phyloP scores from a whole-genome alignment of 768 basidiomycete genomes.

The Saitozyma sp. region DNA sequence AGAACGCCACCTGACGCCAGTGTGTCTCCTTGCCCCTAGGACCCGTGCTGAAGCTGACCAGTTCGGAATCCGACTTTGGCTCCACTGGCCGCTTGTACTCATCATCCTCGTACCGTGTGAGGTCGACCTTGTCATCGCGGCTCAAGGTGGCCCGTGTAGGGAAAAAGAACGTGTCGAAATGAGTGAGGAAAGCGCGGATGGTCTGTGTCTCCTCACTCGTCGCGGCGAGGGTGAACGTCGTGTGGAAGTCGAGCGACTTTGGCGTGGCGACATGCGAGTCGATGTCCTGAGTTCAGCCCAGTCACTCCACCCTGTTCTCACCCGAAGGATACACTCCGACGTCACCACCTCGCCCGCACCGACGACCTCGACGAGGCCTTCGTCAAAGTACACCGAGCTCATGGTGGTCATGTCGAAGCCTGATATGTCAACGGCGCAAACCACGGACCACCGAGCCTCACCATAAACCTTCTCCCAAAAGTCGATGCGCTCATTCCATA shows the following conservation, averaged over 20 bases:
- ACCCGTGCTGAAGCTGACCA: constrained; percentile 72
- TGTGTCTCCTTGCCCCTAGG: constrained; percentile 84
- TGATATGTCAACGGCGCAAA: constrained; percentile 42
- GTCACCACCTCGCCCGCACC: constrained; percentile 89
- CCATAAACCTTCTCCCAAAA: constrained; percentile 94
- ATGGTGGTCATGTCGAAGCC: constrained; percentile 88
- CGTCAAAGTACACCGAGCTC: constrained; percentile 70
- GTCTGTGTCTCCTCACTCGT: constrained; percentile 47
- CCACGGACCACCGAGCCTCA: constrained; percentile 53
- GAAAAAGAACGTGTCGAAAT: constrained; percentile 94
- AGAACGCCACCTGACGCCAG: constrained; percentile 93
- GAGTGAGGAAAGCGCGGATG: constrained; percentile 66
- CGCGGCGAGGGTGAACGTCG: constrained; percentile 69
- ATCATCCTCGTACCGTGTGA: constrained; percentile 57
- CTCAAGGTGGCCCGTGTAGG: constrained; percentile 1
- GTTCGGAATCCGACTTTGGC: constrained; percentile 17
- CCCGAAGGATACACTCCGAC: constrained; percentile 86
- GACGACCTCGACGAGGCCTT: constrained; percentile 84
- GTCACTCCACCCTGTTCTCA: constrained; percentile 46
- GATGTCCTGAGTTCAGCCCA: constrained; percentile 64
- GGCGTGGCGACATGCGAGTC: constrained; percentile 65
- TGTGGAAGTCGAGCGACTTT: constrained; percentile 75
- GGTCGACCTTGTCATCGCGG: constrained; percentile 39
- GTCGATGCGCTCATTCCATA: constrained; percentile 75
- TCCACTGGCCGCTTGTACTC: constrained; percentile 14